A percentile compares a stretch with the other conserved stretches of the same genome.
Evolutionary conservation across 805 yeast genomes (phyloP).

Genomic region (Saccharomycopsis fermentans): DNA sequence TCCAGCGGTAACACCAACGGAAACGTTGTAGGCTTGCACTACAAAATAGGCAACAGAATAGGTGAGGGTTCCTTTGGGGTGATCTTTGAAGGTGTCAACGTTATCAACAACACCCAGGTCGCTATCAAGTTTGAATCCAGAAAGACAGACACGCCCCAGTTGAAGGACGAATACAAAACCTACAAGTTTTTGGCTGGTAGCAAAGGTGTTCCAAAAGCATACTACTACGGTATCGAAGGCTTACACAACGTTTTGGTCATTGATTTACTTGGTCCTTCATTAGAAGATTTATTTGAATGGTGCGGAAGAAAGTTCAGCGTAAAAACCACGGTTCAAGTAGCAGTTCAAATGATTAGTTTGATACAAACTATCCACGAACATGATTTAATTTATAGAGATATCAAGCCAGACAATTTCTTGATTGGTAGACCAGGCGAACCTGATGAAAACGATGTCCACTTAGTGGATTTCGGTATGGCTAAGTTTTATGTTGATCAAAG

Average conservation of each 20-base stretch:
- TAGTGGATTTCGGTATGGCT: slow-evolving; percentile 98
- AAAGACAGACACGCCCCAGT: slow-evolving; percentile 94
- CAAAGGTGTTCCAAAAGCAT: slow-evolving; percentile 89
- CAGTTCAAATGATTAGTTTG: slow-evolving; percentile 86
- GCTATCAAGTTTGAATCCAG: slow-evolving; percentile 97
- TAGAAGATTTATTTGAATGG: slow-evolving; percentile 97
- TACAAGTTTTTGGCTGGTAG: slow-evolving; percentile 78
- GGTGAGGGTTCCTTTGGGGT: slow-evolving; percentile 99
- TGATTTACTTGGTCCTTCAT: slow-evolving; percentile 88
- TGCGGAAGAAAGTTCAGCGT: slow-evolving; percentile 84
- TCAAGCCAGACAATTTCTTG: slow-evolving; percentile 93
- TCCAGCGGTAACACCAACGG: slow-evolving; percentile 15
- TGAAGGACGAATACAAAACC: slow-evolving; percentile 94
- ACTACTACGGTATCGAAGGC: slow-evolving; percentile 97
- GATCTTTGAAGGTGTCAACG: slow-evolving; percentile 88
- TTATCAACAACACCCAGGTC: slow-evolving; percentile 84
- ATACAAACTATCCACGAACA: slow-evolving; percentile 83
- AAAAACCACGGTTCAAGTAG: slow-evolving; percentile 87
- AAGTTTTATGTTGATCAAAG: slow-evolving; percentile 95
- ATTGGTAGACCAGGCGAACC: slow-evolving; percentile 83
- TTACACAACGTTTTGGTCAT: slow-evolving; percentile 90
- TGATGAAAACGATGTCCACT: slow-evolving; percentile 74
- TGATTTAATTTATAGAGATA: slow-evolving; percentile 89
- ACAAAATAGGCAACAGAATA: slow-evolving; percentile 91
- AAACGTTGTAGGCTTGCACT: slow-evolving; percentile 76